Conservation (phyloP, 2,329 filamentous ascomycete species). For the Talaromyces piceae region DNA sequence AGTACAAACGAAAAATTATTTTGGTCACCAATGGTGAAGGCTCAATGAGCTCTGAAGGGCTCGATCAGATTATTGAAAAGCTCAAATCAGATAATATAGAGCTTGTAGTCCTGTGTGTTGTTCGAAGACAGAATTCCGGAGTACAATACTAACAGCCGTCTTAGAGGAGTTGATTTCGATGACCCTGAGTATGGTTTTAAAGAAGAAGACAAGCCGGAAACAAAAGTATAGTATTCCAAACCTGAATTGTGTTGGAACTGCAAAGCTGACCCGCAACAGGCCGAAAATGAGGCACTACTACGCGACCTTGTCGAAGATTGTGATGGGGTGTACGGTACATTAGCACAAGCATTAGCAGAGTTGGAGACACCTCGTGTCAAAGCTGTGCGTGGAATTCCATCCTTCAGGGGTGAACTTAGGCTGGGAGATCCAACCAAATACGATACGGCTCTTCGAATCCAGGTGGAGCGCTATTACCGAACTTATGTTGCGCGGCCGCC, state of each 20-base stretch:
- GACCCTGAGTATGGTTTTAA: constrained; percentile 83
- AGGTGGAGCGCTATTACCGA: constrained; percentile 84
- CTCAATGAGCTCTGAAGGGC: constrained; percentile 62
- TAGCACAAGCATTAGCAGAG: constrained; percentile 76
- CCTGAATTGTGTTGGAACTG: not conserved
- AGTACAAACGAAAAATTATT: constrained; percentile 73
- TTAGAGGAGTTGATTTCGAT: constrained; percentile 85
- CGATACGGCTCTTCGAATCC: constrained; percentile 68
- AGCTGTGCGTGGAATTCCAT: constrained; percentile 63
- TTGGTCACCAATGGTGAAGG: constrained; percentile 78
- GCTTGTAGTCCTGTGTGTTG: constrained; percentile 65
- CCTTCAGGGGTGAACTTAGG: constrained; percentile 71
- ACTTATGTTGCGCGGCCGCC: constrained; percentile 69
- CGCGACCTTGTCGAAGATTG: constrained; percentile 60
- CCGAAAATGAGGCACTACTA: constrained; percentile 65
- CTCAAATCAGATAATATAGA: constrained; percentile 71
- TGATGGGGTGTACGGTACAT: constrained; percentile 69
- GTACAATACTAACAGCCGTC: constrained; percentile 18
- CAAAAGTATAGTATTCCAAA: constrained; percentile 49
- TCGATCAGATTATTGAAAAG: constrained; percentile 63
- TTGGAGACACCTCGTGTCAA: constrained; percentile 73
- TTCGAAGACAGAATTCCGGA: not conserved
- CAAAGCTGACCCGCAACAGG: constrained; percentile 31
- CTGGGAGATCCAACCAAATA: constrained; percentile 71
- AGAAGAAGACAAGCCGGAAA: constrained; percentile 71